Evolutionary conservation across 2,329 filamentous ascomycete genomes (phyloP).

Genomic region (Byssochlamys sp.): DNA sequence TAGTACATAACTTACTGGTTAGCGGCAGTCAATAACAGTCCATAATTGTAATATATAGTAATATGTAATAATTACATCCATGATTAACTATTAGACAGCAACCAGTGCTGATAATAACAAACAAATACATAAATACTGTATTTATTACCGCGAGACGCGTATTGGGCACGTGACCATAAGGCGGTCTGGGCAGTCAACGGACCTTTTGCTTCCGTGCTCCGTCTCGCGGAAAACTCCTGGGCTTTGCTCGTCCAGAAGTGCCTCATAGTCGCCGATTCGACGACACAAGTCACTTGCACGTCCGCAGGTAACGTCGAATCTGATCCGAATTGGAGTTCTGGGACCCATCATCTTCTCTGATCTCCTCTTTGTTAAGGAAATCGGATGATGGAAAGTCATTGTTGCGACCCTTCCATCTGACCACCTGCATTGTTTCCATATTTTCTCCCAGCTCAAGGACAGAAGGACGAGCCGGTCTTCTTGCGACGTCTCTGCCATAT

Average conservation of each 20-base stretch:
- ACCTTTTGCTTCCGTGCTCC: not conserved
- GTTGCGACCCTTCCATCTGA: constrained; percentile 2
- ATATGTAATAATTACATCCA: no score
- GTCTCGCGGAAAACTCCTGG: not conserved
- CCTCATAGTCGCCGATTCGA: not conserved
- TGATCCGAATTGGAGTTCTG: not conserved
- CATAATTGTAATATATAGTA: no score
- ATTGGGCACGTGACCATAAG: no score
- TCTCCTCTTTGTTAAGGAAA: not conserved
- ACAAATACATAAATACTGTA: no score
- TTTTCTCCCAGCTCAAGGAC: constrained; percentile 3
- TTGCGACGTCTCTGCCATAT: not conserved
- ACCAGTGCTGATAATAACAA: no score
- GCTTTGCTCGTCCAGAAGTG: not conserved
- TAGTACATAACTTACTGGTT: no score
- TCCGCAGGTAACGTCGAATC: not conserved
- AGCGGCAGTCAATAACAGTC: no score
- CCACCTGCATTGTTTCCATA: constrained; percentile 20
- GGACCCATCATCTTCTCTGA: not conserved
- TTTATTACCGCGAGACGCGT: no score
- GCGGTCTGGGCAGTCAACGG: not conserved
- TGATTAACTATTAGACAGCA: no score
- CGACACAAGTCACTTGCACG: not conserved
- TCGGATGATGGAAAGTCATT: not conserved
- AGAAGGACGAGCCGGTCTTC: no score